phyloP scores from a whole-genome alignment of 2,329 filamentous ascomycete species.

The Aspergillus glaucus region DNA sequence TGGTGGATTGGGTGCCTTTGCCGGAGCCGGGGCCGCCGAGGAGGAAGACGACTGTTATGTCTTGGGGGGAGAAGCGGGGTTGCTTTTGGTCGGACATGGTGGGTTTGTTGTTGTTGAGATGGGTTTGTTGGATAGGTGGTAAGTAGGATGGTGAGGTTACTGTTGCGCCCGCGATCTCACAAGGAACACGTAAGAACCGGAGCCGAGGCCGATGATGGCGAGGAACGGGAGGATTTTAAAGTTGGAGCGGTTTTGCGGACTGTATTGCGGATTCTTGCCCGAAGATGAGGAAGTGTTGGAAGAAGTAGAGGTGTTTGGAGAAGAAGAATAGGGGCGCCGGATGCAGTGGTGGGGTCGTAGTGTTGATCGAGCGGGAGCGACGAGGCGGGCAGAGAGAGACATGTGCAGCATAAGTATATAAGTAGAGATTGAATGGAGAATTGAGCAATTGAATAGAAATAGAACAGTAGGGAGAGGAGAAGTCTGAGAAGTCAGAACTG shows the following conservation, averaged over 20 bases:
- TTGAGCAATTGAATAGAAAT: no score
- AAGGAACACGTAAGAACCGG: conserved; percentile 46
- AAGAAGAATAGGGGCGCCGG: conserved; percentile 10
- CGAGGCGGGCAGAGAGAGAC: conserved; percentile 1
- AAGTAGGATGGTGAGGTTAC: conserved; percentile 43
- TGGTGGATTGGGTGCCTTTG: conserved; percentile 92
- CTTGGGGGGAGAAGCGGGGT: conserved; percentile 68
- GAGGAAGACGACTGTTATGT: conserved; percentile 92
- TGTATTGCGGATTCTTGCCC: conserved; percentile 18
- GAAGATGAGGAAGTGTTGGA: conserved; percentile 7
- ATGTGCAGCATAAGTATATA: background rate
- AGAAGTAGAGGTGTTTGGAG: conserved; percentile 5
- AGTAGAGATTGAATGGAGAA: no score
- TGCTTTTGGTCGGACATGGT: conserved; percentile 20
- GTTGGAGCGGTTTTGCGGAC: conserved; percentile 21
- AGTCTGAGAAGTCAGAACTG: no score
- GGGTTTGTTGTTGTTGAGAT: conserved; percentile 2
- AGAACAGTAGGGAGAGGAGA: background rate
- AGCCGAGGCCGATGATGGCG: conserved; percentile 42
- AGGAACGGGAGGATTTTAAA: conserved; percentile 39
- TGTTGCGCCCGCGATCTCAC: conserved; percentile 46
- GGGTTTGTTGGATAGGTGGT: background rate
- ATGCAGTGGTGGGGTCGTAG: conserved; percentile 11
- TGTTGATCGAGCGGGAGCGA: conserved; percentile 7
- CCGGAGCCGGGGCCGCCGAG: conserved; percentile 92